Percentiles rank a stretch among this genome's conserved stretches.
Evolutionary conservation across 2,329 filamentous ascomycete genomes (phyloP).

Genomic region (Diaporthe sp.): DNA sequence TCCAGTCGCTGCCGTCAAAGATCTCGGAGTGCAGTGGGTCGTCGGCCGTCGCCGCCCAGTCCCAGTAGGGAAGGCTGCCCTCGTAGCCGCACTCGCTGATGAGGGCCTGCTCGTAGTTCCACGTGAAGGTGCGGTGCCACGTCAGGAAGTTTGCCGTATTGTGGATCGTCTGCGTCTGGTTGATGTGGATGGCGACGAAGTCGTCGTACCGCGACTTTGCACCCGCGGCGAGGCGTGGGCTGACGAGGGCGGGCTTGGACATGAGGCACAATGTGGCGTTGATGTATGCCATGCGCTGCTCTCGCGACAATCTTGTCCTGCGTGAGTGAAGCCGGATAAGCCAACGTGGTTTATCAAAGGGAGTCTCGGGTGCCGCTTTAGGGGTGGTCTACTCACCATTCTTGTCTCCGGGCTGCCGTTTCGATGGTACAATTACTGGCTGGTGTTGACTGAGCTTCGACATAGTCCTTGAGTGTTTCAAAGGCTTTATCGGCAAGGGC

Average conservation of each 20-base stretch:
- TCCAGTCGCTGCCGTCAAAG: conserved; percentile 58
- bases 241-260: conserved; percentile 41
- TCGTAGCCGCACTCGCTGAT: conserved; percentile 45
- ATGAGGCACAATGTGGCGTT: conserved; percentile 43
- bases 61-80: conserved; percentile 50
- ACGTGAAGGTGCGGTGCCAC: conserved; percentile 45
- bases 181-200: conserved; percentile 44
- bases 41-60: conserved; percentile 55
- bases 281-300: conserved; percentile 43
- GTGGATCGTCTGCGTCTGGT: conserved; percentile 38
- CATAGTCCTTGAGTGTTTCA: conserved; percentile 4
- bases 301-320: conserved; percentile 27
- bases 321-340: background rate
- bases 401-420: conserved; percentile 36
- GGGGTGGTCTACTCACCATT: conserved; percentile 35
- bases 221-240: conserved; percentile 41
- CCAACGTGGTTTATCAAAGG: background rate
- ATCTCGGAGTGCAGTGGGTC: conserved; percentile 55
- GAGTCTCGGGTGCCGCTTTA: background rate
- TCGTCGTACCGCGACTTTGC: conserved; percentile 44
- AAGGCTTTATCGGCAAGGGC: conserved; percentile 7
- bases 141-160: conserved; percentile 42
- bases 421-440: conserved; percentile 38
- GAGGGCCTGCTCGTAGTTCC: conserved; percentile 44
- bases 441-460: conserved; percentile 10